A percentile compares a stretch with the other conserved stretches of the same genome.
phyloP scores from a whole-genome alignment of 768 basidiomycete species.

The Rhizopogon salebrosus region DNA sequence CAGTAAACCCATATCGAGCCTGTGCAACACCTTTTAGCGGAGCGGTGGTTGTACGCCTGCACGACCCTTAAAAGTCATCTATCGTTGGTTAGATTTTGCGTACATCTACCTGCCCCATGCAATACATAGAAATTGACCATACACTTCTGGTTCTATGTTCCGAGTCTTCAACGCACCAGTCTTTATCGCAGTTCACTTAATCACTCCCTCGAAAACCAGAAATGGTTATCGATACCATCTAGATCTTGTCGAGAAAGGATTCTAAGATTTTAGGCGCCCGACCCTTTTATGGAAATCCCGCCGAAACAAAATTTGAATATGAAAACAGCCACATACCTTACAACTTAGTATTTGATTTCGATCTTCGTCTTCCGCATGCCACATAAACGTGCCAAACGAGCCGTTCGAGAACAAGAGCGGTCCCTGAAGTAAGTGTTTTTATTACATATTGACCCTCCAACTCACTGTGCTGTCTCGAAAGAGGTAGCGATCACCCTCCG shows the following conservation, averaged over 20 bases:
- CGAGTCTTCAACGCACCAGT: too few relatives aligned
- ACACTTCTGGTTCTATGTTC: too few relatives aligned
- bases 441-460: neutral
- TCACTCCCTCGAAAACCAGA: neutral
- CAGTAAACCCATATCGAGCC: slow-evolving; percentile 1
- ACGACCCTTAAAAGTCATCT: neutral
- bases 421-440: slow-evolving; percentile 35
- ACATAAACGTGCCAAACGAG: slow-evolving; percentile 58
- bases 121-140: too few relatives aligned
- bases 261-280: too few relatives aligned
- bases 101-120: too few relatives aligned
- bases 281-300: neutral
- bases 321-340: too few relatives aligned
- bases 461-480: slow-evolving; percentile 17
- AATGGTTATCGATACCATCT: too few relatives aligned
- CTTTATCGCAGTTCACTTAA: neutral
- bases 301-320: too few relatives aligned
- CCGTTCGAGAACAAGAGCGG: slow-evolving; percentile 38
- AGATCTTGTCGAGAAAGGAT: neutral
- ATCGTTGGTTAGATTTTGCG: too few relatives aligned
- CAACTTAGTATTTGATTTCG: too few relatives aligned
- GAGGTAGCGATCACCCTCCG: slow-evolving; percentile 49
- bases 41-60: neutral
- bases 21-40: too few relatives aligned
- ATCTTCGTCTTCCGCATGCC: slow-evolving; percentile 38